Base-by-base conservation (phyloP, 2,329 filamentous ascomycete genomes). In the Truncatella angustata region DNA sequence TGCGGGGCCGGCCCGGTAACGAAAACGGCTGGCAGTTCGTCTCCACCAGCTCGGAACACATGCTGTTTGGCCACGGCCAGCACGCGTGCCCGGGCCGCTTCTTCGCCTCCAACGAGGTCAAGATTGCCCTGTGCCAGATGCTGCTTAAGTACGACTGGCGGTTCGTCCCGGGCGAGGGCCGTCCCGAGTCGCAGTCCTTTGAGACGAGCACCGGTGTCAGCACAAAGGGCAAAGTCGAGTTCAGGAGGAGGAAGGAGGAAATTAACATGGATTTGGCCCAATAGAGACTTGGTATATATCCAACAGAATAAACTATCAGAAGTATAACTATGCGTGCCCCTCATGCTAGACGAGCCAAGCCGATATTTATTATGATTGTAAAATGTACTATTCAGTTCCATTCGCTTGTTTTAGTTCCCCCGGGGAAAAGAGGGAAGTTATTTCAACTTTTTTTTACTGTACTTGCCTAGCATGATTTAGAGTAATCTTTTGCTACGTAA, bases 51-150 rank as follows among this genome's bases (percentile, higher is more conserved):
- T 53, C 66, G 6, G 60, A 67, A 2, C 61, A 65, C 24, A 56
- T 69, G 28, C 53, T 54, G 12, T 76, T 74, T 53, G 73, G 73
- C 5, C 66, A 75, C 54, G 73, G 73, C 5, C 63, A 65, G 35
- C 70, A 74, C 49, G 71, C 72, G 4, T 68, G 66, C 50, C 65
- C 66, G 2, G 61, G 60, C 4, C 53, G 61, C 14, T 63, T 63
- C 54, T 62, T 73, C 59, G 70, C 69, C 2, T 60, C 60, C 7
- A 67, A 69, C 46, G 64, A 71, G 55, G 61, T 72, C 16, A 72
- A 73, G 63, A 60, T 63, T 24, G 55, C 55, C 39, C 50, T 62
- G 28, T 62, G 60, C 46, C 53, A 60, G 39, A 10, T 67, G 23
- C 51, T 68, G 52, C 58, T 68, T 32, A 67, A 68, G 56, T 68